Conservation (phyloP, 2,329 filamentous ascomycete genomes). For the Microdochium trichocladiopsis region DNA sequence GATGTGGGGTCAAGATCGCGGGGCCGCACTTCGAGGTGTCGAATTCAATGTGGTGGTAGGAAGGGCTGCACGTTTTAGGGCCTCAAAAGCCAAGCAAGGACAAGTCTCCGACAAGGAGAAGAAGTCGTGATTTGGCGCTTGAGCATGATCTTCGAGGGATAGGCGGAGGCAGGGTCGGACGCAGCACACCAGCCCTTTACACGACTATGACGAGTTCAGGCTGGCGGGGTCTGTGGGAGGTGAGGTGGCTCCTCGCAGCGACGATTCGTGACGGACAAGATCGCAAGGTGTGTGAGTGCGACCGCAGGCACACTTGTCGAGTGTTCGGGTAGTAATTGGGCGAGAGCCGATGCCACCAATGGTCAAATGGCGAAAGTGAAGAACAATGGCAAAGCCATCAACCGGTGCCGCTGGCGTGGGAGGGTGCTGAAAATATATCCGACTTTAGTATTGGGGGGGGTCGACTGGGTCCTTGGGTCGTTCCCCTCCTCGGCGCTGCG, state of each 20-base stretch:
- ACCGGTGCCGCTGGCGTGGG: background rate
- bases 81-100: constrained; percentile 31
- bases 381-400: background rate
- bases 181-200: constrained; percentile 9
- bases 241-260: background rate
- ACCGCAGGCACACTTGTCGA: background rate
- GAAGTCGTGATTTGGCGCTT: constrained; percentile 30
- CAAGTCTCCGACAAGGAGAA: constrained; percentile 37
- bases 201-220: constrained; percentile 2
- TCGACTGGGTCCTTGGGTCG: constrained; percentile 2
- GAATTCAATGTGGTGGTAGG: constrained; percentile 11
- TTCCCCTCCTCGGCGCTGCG: background rate
- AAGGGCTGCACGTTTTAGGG: constrained; percentile 24
- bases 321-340: no score
- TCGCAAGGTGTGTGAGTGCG: background rate
- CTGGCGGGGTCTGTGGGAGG: constrained; percentile 3
- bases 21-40: constrained; percentile 10
- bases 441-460: constrained; percentile 1
- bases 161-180: constrained; percentile 6
- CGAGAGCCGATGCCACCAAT: no score
- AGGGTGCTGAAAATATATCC: background rate
- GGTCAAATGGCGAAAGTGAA: background rate
- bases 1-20: constrained; percentile 23
- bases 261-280: constrained; percentile 2
- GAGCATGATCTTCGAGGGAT: constrained; percentile 34